Percentiles rank a stretch among this genome's conserved stretches.
Conservation (phyloP, 306 rosid species). For the Gillenia trifoliata region DNA sequence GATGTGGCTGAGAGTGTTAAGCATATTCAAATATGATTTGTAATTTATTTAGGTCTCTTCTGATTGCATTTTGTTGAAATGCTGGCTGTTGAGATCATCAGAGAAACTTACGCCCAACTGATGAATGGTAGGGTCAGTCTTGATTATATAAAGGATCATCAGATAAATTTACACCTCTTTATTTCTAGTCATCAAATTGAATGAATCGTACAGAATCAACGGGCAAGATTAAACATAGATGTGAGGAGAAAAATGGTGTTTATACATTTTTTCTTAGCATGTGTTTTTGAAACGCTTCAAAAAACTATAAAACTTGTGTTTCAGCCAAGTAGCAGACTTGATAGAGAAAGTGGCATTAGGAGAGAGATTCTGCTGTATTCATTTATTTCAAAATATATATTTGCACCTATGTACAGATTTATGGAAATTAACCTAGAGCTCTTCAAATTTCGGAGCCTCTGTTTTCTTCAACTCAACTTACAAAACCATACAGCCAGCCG, state of each 20-base stretch:
- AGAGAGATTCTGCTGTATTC: no score
- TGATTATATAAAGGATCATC: no score
- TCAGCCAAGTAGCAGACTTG: no score
- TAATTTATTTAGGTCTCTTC: slow-evolving; percentile 5
- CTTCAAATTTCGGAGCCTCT: slow-evolving; percentile 9
- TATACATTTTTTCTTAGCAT: no score
- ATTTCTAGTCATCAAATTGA: no score
- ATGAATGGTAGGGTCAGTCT: not conserved
- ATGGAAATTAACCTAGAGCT: not conserved
- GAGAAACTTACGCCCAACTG: not conserved
- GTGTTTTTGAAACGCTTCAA: no score
- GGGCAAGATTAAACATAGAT: no score
- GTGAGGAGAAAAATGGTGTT: no score
- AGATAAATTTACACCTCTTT: no score
- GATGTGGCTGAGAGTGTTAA: not conserved
- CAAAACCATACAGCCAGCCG: slow-evolving; percentile 12
- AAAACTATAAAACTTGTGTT: no score
- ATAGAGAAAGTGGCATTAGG: no score
- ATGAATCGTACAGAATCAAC: no score
- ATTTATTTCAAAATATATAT: not conserved
- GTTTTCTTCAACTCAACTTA: not conserved
- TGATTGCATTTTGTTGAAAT: not conserved
- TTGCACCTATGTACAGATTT: slow-evolving; percentile 19
- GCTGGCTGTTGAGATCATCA: not conserved
- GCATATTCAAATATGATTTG: not conserved